Evolutionary conservation across 768 basidiomycete species (phyloP).

Genomic region (Amanita exitialis): DNA sequence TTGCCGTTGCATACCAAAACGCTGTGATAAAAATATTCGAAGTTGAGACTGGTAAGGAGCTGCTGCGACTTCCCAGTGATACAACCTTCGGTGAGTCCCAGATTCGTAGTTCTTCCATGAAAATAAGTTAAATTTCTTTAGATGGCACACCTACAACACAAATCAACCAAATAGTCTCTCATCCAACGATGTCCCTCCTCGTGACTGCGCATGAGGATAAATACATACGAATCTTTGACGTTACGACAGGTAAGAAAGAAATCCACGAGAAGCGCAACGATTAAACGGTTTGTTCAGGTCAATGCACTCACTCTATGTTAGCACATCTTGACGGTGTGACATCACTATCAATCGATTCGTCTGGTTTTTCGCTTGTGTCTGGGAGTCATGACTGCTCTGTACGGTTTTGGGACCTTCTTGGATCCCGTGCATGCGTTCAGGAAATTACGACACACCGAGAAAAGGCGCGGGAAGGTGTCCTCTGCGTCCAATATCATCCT

Average conservation of each 20-base stretch:
- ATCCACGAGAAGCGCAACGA: neutral
- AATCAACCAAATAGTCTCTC: slow-evolving; percentile 79
- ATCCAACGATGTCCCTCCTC: slow-evolving; percentile 83
- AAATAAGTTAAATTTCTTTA: slow-evolving; percentile 15
- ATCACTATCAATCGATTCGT: slow-evolving; percentile 78
- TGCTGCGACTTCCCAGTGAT: slow-evolving; percentile 50
- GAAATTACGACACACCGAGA: slow-evolving; percentile 85
- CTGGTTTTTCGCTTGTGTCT: slow-evolving; percentile 82
- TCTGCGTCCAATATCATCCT: slow-evolving; percentile 80
- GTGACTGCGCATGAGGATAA: slow-evolving; percentile 93
- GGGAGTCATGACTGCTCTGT: slow-evolving; percentile 91
- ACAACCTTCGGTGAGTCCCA: slow-evolving; percentile 41
- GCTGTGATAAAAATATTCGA: slow-evolving; percentile 87
- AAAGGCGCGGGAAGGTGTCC: slow-evolving; percentile 85
- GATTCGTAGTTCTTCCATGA: neutral
- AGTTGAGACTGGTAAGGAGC: slow-evolving; percentile 78
- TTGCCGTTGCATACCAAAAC: slow-evolving; percentile 87
- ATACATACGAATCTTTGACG: slow-evolving; percentile 83
- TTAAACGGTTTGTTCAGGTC: slow-evolving; percentile 32
- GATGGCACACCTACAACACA: slow-evolving; percentile 73
- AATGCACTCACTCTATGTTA: slow-evolving; percentile 83
- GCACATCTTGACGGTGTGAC: slow-evolving; percentile 92
- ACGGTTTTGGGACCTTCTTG: slow-evolving; percentile 90
- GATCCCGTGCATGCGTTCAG: slow-evolving; percentile 72
- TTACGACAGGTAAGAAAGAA: slow-evolving; percentile 53